Base-by-base conservation (phyloP, 2,329 filamentous ascomycete genomes). In the Xylariaceae sp. region DNA sequence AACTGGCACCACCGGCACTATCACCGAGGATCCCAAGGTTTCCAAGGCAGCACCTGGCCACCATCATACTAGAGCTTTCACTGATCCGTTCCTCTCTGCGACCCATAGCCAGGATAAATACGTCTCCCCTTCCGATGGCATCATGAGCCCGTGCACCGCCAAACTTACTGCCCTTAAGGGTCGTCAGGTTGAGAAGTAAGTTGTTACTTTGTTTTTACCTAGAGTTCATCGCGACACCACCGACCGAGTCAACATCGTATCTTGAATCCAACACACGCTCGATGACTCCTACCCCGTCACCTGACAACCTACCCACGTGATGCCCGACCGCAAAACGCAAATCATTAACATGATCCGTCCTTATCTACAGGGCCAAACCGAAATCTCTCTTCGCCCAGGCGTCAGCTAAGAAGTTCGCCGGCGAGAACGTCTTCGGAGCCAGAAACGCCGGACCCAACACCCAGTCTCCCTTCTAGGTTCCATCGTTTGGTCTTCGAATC, bases 101-200 rank as follows among this genome's bases (percentile, higher is more conserved):
- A 30, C 47, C 51, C 50, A 55, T 61, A 71, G 76, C 66, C 23
- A 30, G 76, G 77, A 55, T 69, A 77, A 82, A 66, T 93, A 92
- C 76, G 80, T 92, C 73, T 92, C 88, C 15, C 90, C 90, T 2
- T 92, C 89, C n/a, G 90, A 95, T 75, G 86, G 85, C 75, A 92
- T 95, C 78, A 89, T 92, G 86, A 92, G 88, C 68, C 90, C 90
- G 42, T 92, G 89, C 75, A 89, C 87, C 15, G 87, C 89, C 74
- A 94, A 94, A 81, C 83, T 94, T 68, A 88, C 82, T 64, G 87
- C 88, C 47, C 85, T 92, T 74, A 88, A 89, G 76, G 89, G 84
- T 77, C 92, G 91, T 79, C 87, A 90, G 70, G 86, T 86, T 63
- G 82, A 82, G 76, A 93, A 92, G 88, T 90, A 80, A 72, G 83